Conservation (phyloP, 2,329 filamentous ascomycete genomes). For the Metarhizium sp. region DNA sequence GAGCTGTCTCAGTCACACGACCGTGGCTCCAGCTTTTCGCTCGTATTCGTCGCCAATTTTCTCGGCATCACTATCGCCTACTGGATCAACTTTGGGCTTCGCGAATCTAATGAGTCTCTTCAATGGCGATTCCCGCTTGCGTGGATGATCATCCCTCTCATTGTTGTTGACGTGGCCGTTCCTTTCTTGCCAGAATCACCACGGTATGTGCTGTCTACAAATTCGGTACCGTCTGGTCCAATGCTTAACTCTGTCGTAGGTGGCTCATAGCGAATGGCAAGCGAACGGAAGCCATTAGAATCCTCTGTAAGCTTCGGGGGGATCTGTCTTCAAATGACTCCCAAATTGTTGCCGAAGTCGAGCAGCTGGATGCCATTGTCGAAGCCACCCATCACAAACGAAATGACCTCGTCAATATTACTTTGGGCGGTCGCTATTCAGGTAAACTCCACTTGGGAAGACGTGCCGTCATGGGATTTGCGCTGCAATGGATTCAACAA, state of each 20-base stretch:
- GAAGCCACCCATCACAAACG: slow-evolving; percentile 28
- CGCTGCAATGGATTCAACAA: slow-evolving; percentile 32
- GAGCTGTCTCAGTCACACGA: slow-evolving; percentile 36
- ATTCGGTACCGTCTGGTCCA: not conserved
- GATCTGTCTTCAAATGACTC: slow-evolving; percentile 22
- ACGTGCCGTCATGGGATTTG: slow-evolving; percentile 29
- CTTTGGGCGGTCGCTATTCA: slow-evolving; percentile 25
- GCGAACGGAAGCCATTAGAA: slow-evolving; percentile 22
- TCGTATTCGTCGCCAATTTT: slow-evolving; percentile 44
- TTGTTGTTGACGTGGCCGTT: slow-evolving; percentile 28
- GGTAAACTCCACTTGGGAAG: slow-evolving; percentile 27
- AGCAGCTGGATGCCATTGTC: slow-evolving; percentile 30
- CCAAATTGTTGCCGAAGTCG: slow-evolving; percentile 22
- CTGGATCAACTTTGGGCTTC: slow-evolving; percentile 27
- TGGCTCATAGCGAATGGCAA: slow-evolving; percentile 28
- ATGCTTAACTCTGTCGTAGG: slow-evolving; percentile 9
- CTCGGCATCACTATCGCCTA: slow-evolving; percentile 35
- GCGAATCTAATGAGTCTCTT: not conserved
- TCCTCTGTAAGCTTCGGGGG: slow-evolving; percentile 22
- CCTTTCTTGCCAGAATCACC: slow-evolving; percentile 36
- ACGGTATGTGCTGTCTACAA: slow-evolving; percentile 16
- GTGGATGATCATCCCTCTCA: slow-evolving; percentile 31
- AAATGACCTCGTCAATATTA: slow-evolving; percentile 28
- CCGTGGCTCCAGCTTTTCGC: slow-evolving; percentile 35
- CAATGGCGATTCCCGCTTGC: slow-evolving; percentile 24